A percentile compares a stretch with the other conserved stretches of the same genome.
Conservation (phyloP, 257 asterid genomes). For the Solanum dulcamara region DNA sequence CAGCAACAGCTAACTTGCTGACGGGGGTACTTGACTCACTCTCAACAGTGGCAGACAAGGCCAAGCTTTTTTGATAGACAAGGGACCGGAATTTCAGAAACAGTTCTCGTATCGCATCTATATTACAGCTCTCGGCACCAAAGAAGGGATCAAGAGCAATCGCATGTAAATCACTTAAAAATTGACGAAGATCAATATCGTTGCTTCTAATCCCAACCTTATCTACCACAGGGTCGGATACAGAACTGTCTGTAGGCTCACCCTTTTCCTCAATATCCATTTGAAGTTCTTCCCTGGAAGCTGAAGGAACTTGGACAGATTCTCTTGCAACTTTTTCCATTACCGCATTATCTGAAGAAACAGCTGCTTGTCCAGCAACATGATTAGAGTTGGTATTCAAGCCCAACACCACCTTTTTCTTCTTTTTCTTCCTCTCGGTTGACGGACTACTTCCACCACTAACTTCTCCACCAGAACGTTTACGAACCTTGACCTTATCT, state of each 20-base stretch:
- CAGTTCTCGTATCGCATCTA: constrained; percentile 17
- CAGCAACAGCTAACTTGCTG: constrained; percentile 10
- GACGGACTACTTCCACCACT: constrained; percentile 23
- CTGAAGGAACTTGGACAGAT: constrained; percentile 8
- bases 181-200: constrained; percentile 22
- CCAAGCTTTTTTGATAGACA: constrained; percentile 78
- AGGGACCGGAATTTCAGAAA: constrained; percentile 65
- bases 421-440: constrained; percentile 33
- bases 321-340: constrained; percentile 16
- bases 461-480: constrained; percentile 39
- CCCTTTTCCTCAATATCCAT: constrained; percentile 11
- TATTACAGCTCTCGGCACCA: constrained; percentile 29
- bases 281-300: constrained; percentile 6
- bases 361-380: constrained; percentile 16
- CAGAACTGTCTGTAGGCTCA: not conserved
- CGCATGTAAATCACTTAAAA: constrained; percentile 45
- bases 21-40: constrained; percentile 32
- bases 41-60: constrained; percentile 24
- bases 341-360: constrained; percentile 10
- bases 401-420: constrained; percentile 36
- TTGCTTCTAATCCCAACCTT: constrained; percentile 7
- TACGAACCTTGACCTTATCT: constrained; percentile 42
- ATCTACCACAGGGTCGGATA: constrained; percentile 14
- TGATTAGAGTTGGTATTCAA: constrained; percentile 10
- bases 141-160: constrained; percentile 72